Evolutionary conservation across 2,329 filamentous ascomycete species (phyloP).

Genomic region (Aotearoamyces nothofagi): DNA sequence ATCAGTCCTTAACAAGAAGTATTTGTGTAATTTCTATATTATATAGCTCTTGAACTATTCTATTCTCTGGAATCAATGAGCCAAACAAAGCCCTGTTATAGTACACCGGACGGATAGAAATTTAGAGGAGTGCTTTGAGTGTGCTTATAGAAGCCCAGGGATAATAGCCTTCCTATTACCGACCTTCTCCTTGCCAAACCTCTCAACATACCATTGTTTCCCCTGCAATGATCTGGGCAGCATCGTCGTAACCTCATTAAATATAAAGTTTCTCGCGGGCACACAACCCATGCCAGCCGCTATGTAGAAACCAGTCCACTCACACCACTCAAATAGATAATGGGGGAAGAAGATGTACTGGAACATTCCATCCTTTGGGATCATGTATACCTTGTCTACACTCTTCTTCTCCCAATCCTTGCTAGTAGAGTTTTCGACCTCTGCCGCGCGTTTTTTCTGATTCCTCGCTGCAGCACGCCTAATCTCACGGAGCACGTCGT

Average conservation of each 20-base stretch:
- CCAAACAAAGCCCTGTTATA: too few species aligned
- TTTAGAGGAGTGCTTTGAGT: background rate
- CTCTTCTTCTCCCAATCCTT: conserved; percentile 26
- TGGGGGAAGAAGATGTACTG: conserved; percentile 75
- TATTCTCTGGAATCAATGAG: too few species aligned
- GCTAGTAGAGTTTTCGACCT: conserved; percentile 23
- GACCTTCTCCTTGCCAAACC: conserved; percentile 75
- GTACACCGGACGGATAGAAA: too few species aligned
- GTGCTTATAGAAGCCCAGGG: conserved; percentile 24
- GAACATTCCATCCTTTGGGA: conserved; percentile 76
- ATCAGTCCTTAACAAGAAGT: too few species aligned
- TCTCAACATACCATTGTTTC: conserved; percentile 71
- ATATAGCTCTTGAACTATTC: too few species aligned
- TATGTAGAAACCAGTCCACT: conserved; percentile 86
- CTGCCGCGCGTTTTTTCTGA: conserved; percentile 28
- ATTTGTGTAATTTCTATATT: too few species aligned
- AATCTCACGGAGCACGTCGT: conserved; percentile 80
- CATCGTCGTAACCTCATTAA: conserved; percentile 88
- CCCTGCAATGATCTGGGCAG: conserved; percentile 71
- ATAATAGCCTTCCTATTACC: conserved; percentile 60
- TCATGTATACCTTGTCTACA: conserved; percentile 71
- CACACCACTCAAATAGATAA: conserved; percentile 92
- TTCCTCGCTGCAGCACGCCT: conserved; percentile 50
- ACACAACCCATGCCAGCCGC: conserved; percentile 50
- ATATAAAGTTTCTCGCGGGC: conserved; percentile 66